phyloP scores from a whole-genome alignment of 345 rosid species.

The Aquilaria sinensis region DNA sequence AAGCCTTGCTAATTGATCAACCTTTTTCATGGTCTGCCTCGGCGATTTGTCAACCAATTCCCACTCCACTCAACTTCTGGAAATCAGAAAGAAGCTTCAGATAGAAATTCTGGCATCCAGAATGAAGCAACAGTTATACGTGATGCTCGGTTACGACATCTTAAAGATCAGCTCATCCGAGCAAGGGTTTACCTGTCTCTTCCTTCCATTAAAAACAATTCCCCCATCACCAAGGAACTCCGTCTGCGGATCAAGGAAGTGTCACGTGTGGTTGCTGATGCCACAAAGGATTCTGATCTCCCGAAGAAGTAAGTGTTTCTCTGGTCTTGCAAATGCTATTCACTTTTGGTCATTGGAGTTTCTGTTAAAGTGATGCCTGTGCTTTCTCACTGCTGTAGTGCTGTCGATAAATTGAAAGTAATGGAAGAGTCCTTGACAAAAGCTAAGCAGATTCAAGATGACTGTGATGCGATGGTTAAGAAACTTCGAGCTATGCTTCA shows the following conservation, averaged over 20 bases:
- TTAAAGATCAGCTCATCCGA: conserved; percentile 80
- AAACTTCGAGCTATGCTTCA: conserved; percentile 96
- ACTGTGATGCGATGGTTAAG: conserved; percentile 68
- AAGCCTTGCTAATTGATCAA: too few relatives aligned
- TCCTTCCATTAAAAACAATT: conserved; percentile 55
- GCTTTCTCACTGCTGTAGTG: conserved; percentile 32
- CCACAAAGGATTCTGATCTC: conserved; percentile 68
- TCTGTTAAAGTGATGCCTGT: too few relatives aligned
- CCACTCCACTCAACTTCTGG: conserved; percentile 13
- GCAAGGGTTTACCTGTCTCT: conserved; percentile 85
- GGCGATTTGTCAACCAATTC: too few relatives aligned
- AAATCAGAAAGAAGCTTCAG: conserved; percentile 23
- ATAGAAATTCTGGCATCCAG: conserved; percentile 25
- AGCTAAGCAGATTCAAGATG: conserved; percentile 81
- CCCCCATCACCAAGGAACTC: conserved; percentile 68
- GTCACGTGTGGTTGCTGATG: conserved; percentile 56
- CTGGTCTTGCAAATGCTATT: conserved; percentile 1
- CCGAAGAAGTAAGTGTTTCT: conserved; percentile 50
- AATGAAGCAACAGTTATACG: conserved; percentile 24
- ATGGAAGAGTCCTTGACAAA: conserved; percentile 77
- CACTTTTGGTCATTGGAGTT: background rate
- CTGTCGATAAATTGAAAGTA: conserved; percentile 52
- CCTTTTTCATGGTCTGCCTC: too few relatives aligned
- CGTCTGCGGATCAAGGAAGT: conserved; percentile 72
- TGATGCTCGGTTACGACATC: conserved; percentile 63